Evolutionary conservation across 73 alveolate genomes (phyloP).

Genomic region (Paramecium primaurelia): DNA sequence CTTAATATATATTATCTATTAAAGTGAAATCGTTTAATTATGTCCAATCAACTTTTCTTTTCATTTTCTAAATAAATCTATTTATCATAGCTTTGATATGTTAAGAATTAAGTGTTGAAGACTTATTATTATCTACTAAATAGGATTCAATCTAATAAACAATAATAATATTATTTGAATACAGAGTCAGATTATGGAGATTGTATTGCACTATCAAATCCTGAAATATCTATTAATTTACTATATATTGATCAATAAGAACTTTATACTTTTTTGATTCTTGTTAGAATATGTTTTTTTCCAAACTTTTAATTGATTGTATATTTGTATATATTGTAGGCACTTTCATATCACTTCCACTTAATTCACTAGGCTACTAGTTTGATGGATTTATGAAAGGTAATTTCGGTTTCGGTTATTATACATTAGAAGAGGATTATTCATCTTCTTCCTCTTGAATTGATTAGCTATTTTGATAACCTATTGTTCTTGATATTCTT

Average conservation of each 20-base stretch:
- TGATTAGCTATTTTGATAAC: not conserved
- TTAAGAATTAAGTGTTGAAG: not conserved
- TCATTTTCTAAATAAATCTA: not conserved
- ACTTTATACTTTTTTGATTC: not conserved
- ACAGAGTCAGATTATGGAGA: not conserved
- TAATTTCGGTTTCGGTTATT: not conserved
- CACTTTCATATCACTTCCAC: conserved; percentile 41
- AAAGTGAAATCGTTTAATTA: not conserved
- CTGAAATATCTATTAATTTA: not conserved
- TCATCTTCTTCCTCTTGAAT: conserved; percentile 35
- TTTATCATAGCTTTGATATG: not conserved
- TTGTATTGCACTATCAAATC: not conserved
- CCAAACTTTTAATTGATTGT: not conserved
- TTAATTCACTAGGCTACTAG: not conserved
- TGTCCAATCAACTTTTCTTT: not conserved
- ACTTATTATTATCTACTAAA: not conserved
- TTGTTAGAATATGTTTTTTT: not conserved
- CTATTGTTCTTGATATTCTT: not conserved
- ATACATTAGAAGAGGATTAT: not conserved
- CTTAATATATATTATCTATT: not conserved
- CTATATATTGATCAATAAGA: not conserved
- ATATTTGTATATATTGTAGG: conserved; percentile 4
- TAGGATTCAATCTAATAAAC: not conserved
- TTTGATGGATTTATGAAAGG: not conserved
- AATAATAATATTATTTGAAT: not conserved